These are phyloP conservation scores for Xerocomus nothofagi DNA, from an alignment of 1,284 basidiomycete genomes.

Conservation along the genomic window DNA sequence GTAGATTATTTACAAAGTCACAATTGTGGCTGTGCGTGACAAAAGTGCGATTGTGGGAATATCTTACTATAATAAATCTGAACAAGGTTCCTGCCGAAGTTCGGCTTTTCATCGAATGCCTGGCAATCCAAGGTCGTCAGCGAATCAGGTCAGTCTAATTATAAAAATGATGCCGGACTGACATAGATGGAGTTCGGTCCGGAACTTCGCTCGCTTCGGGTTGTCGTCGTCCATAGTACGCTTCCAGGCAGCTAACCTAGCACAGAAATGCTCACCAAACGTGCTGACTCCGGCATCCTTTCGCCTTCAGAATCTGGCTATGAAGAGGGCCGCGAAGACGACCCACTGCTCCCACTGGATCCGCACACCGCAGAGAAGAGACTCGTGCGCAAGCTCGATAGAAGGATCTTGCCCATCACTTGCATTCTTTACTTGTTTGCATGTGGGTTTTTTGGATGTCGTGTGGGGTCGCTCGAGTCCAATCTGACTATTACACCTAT, in stretches of 20 bases:
- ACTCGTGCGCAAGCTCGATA: constrained; percentile 66
- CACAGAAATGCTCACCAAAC: constrained; percentile 21
- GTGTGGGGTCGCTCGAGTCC: neutral
- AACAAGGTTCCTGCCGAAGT: too few relatives aligned
- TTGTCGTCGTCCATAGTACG: neutral
- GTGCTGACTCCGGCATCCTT: constrained; percentile 5
- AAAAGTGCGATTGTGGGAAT: too few relatives aligned
- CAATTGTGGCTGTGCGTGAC: too few relatives aligned
- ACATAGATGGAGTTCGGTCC: neutral
- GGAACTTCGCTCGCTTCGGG: neutral
- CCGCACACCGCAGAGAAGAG: constrained; percentile 47
- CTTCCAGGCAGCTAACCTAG: neutral
- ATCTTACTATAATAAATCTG: too few relatives aligned
- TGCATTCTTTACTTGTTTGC: constrained; percentile 75
- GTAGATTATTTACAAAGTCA: too few relatives aligned
- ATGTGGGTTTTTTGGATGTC: constrained; percentile 46
- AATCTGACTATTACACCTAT: constrained; percentile 3
- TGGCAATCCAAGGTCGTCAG: too few relatives aligned
- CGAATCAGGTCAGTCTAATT: too few relatives aligned
- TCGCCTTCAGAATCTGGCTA: constrained; percentile 6
- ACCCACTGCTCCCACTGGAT: constrained; percentile 27
- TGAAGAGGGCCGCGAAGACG: constrained; percentile 16
- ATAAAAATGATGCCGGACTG: neutral
- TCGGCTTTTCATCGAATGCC: too few relatives aligned
- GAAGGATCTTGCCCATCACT: constrained; percentile 65